Base-by-base conservation (phyloP, 441 rosid species). In the Pelargonium exstipulatum region DNA sequence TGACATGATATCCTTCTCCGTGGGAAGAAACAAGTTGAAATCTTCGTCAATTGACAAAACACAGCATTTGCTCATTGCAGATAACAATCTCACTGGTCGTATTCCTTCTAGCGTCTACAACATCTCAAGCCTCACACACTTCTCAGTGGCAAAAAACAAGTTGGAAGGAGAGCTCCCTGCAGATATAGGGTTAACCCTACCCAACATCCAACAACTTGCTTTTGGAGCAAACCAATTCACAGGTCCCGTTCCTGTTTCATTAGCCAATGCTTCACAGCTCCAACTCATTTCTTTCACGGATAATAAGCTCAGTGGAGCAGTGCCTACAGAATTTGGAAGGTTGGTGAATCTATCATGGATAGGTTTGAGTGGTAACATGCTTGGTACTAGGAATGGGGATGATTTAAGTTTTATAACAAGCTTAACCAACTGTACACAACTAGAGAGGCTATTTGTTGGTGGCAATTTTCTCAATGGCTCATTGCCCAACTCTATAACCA, bases 181-280 rank as follows among this genome's bases (percentile, higher is more conserved):
- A 29, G 45, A 57, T 1, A n/a, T 58, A 6, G 69, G 60, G 1
- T 2, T 65, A 29, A 17, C 16, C 5, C n/a, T 67, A 17, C 37
- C 32, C 35, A 63, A 71, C 3, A 61, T 62, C 7, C 64, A 42
- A n/a, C 0, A 2, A 1, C 67, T 68, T 12, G 1, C 13, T 40
- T 4, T 68, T 4, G 13, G 10, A 4, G 60, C 49, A 29, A 49
- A 64, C 12, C 24, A 17, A 13, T 32, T 71, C 63, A 29, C 63
- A 10, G 68, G 68, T 0, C 18, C 62, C 10, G 46, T 65, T 43
- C 57, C 69, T 9, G 29, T 49, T 49, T 65, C 69, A 2, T 42
- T 65, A 42, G 16, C 69, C 35, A 65, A 65, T 65, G 69, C 69
- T 7, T 65, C 69, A 17, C 26, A 20, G 14, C 53, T 65, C 24